phyloP scores from a whole-genome alignment of 2,329 filamentous ascomycete species.

The Bertia moriformis region DNA sequence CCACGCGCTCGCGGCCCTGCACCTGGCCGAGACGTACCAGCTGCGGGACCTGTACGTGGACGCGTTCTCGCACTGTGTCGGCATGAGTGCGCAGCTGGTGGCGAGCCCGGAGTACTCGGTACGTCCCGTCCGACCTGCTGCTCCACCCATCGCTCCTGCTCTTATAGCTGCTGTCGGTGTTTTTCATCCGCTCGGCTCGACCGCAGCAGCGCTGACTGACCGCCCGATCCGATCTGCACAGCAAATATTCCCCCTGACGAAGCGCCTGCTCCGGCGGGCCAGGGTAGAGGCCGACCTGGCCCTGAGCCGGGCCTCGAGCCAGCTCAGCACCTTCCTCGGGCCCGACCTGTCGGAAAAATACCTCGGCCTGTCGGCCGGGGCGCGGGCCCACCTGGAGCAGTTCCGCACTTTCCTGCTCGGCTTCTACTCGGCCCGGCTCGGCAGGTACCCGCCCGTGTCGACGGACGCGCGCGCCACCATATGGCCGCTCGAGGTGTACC shows the following conservation, averaged over 20 bases:
- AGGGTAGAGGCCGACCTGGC: conserved; percentile 51
- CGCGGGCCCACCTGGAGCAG: conserved; percentile 53
- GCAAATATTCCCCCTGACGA: conserved; percentile 32
- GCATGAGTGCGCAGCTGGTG: conserved; percentile 53
- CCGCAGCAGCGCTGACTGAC: conserved; percentile 1
- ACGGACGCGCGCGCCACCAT: conserved; percentile 22
- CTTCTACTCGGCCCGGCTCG: conserved; percentile 48
- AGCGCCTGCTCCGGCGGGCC: conserved; percentile 48
- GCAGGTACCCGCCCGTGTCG: conserved; percentile 59
- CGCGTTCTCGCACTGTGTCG: conserved; percentile 65
- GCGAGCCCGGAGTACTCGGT: conserved; percentile 46
- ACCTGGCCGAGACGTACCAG: conserved; percentile 52
- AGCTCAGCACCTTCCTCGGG: conserved; percentile 54
- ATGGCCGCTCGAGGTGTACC: conserved; percentile 43
- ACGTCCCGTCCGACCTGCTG: conserved; percentile 12
- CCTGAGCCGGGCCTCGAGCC: conserved; percentile 38
- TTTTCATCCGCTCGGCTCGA: conserved; percentile 7
- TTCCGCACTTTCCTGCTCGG: conserved; percentile 56
- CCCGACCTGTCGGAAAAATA: conserved; percentile 54
- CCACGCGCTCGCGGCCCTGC: conserved; percentile 54
- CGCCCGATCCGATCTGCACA: conserved; percentile 13
- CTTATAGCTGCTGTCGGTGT: not conserved
- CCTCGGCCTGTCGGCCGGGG: conserved; percentile 46
- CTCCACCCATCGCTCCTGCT: too few species aligned
- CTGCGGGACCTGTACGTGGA: conserved; percentile 54